A percentile compares a stretch with the other conserved stretches of the same genome.
phyloP scores from a whole-genome alignment of 2,329 filamentous ascomycete species.

The Dactylellina haptotyla region DNA sequence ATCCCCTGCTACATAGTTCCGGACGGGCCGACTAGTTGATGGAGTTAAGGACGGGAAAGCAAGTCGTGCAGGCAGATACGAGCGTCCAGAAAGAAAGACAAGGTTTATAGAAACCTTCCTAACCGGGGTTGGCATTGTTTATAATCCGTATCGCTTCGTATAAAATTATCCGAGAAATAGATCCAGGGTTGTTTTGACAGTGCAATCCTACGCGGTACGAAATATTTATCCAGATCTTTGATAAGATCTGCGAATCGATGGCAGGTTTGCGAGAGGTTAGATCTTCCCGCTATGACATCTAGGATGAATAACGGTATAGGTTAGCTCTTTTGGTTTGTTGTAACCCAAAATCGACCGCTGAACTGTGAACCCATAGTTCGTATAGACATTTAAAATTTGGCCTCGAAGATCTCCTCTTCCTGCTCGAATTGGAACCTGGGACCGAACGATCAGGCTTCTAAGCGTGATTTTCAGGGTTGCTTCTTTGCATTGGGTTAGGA shows the following conservation, averaged over 20 bases:
- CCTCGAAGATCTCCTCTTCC: constrained; percentile 15
- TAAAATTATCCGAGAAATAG: constrained; percentile 41
- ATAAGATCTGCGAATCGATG: constrained; percentile 11
- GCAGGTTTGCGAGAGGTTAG: not conserved
- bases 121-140: constrained; percentile 32
- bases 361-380: not conserved
- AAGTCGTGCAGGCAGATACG: constrained; percentile 36
- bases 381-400: constrained; percentile 16
- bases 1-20: constrained; percentile 19
- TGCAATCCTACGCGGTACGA: constrained; percentile 15
- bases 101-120: constrained; percentile 42
- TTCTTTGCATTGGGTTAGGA: constrained; percentile 11
- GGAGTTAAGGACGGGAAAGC: not conserved
- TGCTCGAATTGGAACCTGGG: constrained; percentile 24
- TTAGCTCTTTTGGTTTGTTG: constrained; percentile 10
- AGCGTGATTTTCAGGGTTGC: constrained; percentile 46
- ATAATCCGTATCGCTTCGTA: constrained; percentile 36
- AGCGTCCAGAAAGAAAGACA: not conserved
- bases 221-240: constrained; percentile 5
- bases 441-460: constrained; percentile 17
- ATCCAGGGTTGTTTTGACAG: not conserved
- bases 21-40: constrained; percentile 12
- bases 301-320: constrained; percentile 14
- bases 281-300: constrained; percentile 4
- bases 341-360: constrained; percentile 13